Conservation (phyloP, 1,284 basidiomycete species). For the Heterobasidion occidentale region DNA sequence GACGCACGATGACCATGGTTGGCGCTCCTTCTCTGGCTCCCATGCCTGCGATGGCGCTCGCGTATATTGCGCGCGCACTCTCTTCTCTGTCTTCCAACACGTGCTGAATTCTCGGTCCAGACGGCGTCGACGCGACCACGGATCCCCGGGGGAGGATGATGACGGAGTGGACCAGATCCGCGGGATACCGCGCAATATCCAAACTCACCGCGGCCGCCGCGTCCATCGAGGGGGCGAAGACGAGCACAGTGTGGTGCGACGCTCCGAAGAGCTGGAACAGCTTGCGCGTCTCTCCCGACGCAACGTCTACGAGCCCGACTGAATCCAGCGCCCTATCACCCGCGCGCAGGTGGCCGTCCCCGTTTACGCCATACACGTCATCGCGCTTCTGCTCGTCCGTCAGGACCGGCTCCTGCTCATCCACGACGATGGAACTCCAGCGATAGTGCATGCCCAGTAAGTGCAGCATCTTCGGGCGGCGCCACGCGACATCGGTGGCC, state of each 20-base stretch:
- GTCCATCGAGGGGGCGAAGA: conserved; percentile 1
- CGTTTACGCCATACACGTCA: not conserved
- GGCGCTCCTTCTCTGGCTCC: too few relatives aligned
- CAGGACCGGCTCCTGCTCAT: conserved; percentile 2
- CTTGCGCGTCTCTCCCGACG: not conserved
- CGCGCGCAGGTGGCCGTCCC: not conserved
- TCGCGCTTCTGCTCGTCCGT: not conserved
- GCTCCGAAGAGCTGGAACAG: conserved; percentile 13
- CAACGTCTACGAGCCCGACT: conserved; percentile 2
- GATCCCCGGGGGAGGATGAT: conserved; percentile 1
- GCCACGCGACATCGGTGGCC: not conserved
- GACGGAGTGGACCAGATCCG: conserved; percentile 2
- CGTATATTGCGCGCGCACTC: conserved; percentile 16
- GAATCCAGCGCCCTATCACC: conserved; percentile 13
- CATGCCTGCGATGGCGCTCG: conserved; percentile 2
- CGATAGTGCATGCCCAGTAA: conserved; percentile 15
- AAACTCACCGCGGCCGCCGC: not conserved
- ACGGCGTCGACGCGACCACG: not conserved
- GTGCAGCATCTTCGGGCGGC: conserved; percentile 4
- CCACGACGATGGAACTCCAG: conserved; percentile 14
- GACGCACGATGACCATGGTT: conserved; percentile 23
- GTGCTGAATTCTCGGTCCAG: not conserved
- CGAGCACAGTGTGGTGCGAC: conserved; percentile 8
- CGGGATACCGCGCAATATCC: not conserved
- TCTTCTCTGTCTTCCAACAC: conserved; percentile 11